These are phyloP conservation scores for Santalum album DNA, from an alignment of 164 flowering plant species.

Conservation along the genomic window DNA sequence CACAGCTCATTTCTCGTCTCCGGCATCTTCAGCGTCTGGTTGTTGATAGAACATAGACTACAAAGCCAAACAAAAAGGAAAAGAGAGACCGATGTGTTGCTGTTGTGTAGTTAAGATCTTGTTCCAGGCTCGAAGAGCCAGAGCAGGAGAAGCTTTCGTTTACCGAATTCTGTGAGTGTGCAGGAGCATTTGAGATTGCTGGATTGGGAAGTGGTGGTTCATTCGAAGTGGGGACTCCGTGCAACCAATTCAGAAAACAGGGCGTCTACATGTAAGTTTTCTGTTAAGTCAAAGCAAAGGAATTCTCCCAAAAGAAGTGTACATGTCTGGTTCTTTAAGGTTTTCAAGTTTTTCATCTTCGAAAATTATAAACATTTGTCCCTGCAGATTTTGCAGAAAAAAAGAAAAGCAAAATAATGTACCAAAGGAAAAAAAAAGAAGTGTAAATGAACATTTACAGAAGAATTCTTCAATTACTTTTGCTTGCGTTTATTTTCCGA, in stretches of 20 bases:
- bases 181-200: constrained; percentile 5
- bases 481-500: too few species aligned
- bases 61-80: constrained; percentile 8
- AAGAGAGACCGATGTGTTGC: too few species aligned
- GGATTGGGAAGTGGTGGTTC: constrained; percentile 49
- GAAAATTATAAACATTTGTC: too few species aligned
- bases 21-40: constrained; percentile 41
- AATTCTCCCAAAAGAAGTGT: constrained; percentile 12
- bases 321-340: too few species aligned
- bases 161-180: constrained; percentile 8
- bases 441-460: too few species aligned
- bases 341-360: too few species aligned
- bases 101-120: constrained; percentile 11
- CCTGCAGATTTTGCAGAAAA: too few species aligned
- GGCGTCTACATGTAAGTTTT: too few species aligned
- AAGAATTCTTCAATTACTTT: too few species aligned
- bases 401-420: too few species aligned
- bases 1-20: constrained; percentile 67
- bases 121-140: constrained; percentile 42
- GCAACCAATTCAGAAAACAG: constrained; percentile 28
- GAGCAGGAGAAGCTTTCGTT: constrained; percentile 18
- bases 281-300: too few species aligned
- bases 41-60: constrained; percentile 23
- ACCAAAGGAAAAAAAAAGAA: too few species aligned
- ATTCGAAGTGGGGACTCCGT: constrained; percentile 52